Evolutionary conservation across 208 protist genomes (phyloP), one percentile per base, ranked within the genome.

Genomic region (Leishmania braziliensis): DNA sequence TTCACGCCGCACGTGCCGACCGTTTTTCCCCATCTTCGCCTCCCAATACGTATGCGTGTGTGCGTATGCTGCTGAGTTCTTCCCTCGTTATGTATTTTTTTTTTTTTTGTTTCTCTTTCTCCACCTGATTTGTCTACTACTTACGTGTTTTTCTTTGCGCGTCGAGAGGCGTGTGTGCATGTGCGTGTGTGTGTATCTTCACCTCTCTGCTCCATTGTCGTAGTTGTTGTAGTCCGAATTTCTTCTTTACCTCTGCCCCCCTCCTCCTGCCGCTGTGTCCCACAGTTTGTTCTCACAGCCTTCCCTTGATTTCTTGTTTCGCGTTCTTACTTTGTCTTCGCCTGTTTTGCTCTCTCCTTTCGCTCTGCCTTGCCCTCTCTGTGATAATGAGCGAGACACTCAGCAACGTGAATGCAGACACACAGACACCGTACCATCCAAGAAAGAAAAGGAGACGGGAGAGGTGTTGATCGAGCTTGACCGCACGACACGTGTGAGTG

Each of bases 361-460:
- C 65, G 16, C 14, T 43, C 20, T 23, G 33, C 33, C 6, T 70
- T 14, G n/a, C 18, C n/a, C 5, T 70, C 33, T 43, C 63, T 9
- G 56, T 12, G 26, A n/a, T 29, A 18, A 18, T 63, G 58, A 63
- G 26, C 26, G 43, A 46, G 43, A 46, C 43, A 46, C 43, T 46
- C 43, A 46, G 43, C 43, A 46, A 6, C 43, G 43, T 46, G 43
- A 46, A 46, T 46, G 43, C 43, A 46, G 43, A 46, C 43, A 46
- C 43, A 46, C 43, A 46, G 43, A 46, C 43, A 46, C 43, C 56
- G 56, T 77, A 9, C 1, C 8, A 62, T 36, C 48, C 43, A 33
- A 10, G n/a, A 75, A 75, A 53, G 36, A 39, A 66, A 75, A 75
- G 66, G 65, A n/a, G 63, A 51, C 23, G 48, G 63, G 33, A 79